Evolutionary conservation across 257 asterid species (phyloP), one percentile per base, ranked within the genome.

Genomic region (Phtheirospermum japonicum): DNA sequence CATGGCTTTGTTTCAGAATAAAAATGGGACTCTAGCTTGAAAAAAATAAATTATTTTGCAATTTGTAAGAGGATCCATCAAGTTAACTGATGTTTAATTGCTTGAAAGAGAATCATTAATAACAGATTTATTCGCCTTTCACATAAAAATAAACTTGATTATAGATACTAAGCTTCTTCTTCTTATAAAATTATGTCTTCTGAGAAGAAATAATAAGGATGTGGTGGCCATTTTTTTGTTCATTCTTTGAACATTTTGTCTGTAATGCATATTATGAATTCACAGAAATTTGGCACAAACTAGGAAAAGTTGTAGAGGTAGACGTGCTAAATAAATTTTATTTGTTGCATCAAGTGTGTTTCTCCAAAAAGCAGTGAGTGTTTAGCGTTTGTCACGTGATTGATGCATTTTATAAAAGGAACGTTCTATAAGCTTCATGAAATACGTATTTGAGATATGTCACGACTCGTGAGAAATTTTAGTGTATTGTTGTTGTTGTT

Each of bases 351-450:
- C 17, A 59, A 37, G 7, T 26, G 8, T 45, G 26, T 61, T 43
- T 13, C 26, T 28, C 45, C 2, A 61, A 16, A 32, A 49, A 10
- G 12, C 48, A 19, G 31, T 67, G 54, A 46, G 12, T 26, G 4
- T 58, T 39, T 20, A 37, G 31, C 53, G 52, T 23, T 65, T 65
- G 7, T 54, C 50, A 33, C 58, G 30, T 70, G 13, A 23, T 53
- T 13, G 20, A 53, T 40, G 19, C 4, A 1, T 52, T 13, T 12
- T 57, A 42, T 48, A 37, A 56, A 23, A 0, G 12, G 28, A 16
- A n/a, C 39, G 34, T 42, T 39, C 36, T 46, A 46, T 5, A 10
- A 65, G 18, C 20, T 53, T 49, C 58, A 49, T 28, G 42, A 54
- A 26, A 51, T 8, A 23, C 18, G n/a, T 42, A 26, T 13, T 50